Evolutionary conservation across 2,329 filamentous ascomycete species (phyloP).

Genomic region (Arthrobotrys sphaeroides): DNA sequence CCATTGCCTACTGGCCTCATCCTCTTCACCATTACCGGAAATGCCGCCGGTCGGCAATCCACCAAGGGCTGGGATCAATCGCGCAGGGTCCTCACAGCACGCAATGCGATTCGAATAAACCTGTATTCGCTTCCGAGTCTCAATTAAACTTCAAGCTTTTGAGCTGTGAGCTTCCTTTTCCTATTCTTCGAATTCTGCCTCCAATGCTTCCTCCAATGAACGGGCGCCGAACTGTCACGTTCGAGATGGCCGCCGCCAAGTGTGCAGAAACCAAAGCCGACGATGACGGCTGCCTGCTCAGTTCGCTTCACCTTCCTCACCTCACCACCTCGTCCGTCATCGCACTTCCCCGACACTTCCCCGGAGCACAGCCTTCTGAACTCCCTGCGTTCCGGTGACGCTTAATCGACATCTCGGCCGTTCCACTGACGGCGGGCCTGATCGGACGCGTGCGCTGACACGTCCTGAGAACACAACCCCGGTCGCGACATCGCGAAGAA

Average conservation of each 20-base stretch:
- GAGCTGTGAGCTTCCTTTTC: background rate
- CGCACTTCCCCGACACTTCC: background rate
- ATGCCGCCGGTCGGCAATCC: too few relatives aligned
- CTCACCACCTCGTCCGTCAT: background rate
- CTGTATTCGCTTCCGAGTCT: too few relatives aligned
- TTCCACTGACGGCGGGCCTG: background rate
- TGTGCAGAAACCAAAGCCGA: background rate
- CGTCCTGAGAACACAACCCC: too few relatives aligned
- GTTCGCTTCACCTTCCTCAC: background rate
- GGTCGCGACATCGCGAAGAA: background rate
- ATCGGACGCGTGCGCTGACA: too few relatives aligned
- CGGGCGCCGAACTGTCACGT: background rate
- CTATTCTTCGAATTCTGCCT: background rate
- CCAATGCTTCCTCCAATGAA: slow-evolving; percentile 2
- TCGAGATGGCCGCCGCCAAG: background rate
- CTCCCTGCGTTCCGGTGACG: background rate
- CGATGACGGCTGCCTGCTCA: background rate
- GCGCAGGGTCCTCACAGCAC: too few relatives aligned
- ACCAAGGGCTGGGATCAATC: too few relatives aligned
- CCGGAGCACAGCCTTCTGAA: background rate
- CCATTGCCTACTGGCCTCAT: too few relatives aligned
- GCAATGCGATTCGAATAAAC: too few relatives aligned
- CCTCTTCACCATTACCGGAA: too few relatives aligned
- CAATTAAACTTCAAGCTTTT: too few relatives aligned
- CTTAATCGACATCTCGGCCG: background rate